Evolutionary conservation across 257 asterid genomes (phyloP).

Genomic region (Scutellaria baicalensis): DNA sequence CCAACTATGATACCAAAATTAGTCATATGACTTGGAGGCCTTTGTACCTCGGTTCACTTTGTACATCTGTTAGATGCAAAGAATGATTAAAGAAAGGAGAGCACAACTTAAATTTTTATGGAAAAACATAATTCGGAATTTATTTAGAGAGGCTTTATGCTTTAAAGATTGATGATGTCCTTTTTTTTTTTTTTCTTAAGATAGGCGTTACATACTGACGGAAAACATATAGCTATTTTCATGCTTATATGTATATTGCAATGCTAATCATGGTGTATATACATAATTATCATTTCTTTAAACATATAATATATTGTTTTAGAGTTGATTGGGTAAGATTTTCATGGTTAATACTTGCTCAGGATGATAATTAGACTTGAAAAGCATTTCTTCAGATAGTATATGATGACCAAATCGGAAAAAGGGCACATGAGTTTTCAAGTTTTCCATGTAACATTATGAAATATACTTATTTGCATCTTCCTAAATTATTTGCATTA

Average conservation of each 20-base stretch:
- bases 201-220: background rate
- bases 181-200: background rate
- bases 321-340: background rate
- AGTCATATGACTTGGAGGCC: background rate
- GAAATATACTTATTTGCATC: background rate
- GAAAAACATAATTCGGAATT: background rate
- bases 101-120: background rate
- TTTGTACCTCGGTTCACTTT: background rate
- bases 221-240: background rate
- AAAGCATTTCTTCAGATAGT: background rate
- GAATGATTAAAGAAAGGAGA: background rate
- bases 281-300: background rate
- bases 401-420: constrained; percentile 1
- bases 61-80: background rate
- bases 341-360: background rate
- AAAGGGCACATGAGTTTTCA: constrained; percentile 3
- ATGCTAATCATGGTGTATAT: background rate
- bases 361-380: background rate
- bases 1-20: background rate
- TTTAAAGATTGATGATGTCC: background rate
- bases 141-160: background rate
- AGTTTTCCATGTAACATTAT: background rate
- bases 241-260: background rate
- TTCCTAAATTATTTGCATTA: background rate
- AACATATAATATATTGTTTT: background rate